Percentiles rank a stretch among this genome's conserved stretches.
Evolutionary conservation across 768 basidiomycete species (phyloP).

Genomic region (Agaricus subrufescens): DNA sequence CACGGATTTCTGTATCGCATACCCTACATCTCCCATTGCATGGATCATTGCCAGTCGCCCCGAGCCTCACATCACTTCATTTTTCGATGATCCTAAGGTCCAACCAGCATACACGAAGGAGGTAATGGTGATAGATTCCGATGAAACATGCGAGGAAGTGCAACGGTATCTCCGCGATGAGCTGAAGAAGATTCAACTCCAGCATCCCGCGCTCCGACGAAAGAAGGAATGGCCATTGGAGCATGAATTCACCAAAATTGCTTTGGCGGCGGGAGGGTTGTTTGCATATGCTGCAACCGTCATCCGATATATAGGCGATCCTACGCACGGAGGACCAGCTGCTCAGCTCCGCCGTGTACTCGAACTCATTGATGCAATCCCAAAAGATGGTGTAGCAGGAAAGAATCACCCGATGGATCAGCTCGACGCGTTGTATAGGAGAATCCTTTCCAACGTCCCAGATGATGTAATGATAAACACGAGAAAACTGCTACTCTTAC

Average conservation of each 20-base stretch:
- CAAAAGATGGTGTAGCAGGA: not conserved
- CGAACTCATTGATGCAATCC: not conserved
- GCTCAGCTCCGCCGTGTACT: not conserved
- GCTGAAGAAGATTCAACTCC: conserved; percentile 9
- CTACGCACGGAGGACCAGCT: not conserved
- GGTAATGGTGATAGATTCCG: conserved; percentile 1
- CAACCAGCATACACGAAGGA: not conserved
- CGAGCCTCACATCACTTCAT: conserved; percentile 16
- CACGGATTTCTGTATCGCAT: not conserved
- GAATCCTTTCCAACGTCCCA: not conserved
- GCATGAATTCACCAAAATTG: conserved; percentile 9
- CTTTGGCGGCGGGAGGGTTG: conserved; percentile 17
- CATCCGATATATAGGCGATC: conserved; percentile 17
- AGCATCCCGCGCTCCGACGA: not conserved
- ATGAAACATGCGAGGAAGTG: conserved; percentile 15
- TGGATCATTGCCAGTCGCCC: conserved; percentile 16
- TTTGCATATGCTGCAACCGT: conserved; percentile 22
- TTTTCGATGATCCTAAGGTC: conserved; percentile 1
- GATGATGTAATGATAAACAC: not conserved
- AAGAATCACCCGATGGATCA: not conserved
- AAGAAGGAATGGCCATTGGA: conserved; percentile 16
- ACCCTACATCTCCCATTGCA: conserved; percentile 9
- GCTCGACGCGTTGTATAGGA: not conserved
- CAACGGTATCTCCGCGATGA: not conserved
- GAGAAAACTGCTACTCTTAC: not conserved